Evolutionary conservation across 345 rosid genomes (phyloP), one percentile per base, ranked within the genome.

Genomic region (Eutrema heterophyllum): DNA sequence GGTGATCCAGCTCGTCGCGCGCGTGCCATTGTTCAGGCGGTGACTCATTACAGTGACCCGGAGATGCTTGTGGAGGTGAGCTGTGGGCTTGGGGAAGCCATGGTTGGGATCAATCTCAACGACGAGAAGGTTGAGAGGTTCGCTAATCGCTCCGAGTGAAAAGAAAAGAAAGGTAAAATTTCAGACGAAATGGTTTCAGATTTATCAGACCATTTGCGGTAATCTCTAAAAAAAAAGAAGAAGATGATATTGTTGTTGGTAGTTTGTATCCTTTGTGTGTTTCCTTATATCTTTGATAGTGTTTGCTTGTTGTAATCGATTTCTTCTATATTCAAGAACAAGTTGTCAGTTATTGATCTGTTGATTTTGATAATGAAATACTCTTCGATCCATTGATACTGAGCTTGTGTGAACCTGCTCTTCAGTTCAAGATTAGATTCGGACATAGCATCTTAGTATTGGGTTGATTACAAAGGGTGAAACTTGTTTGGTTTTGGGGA

Each of bases 11-110:
- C 81, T 0, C 82, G 82, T 72, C 80, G 95, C 11, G 95, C 88
- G 5, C 83, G 87, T 59, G 95, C 95, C 0, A 89, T 89, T 35
- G 92, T 89, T 9, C 91, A 83, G 81, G 95, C 92, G 0, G 95
- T 89, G 36, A 87, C 95, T 5, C 88, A 87, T 68, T 89, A 87
- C 70, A 89, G 85, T 48, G 95, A 89, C 70, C 89, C 95, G 6
- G 83, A 84, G 38, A 79, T 89, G 83, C 81, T 89, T 16, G 89
- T 78, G 2, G 89, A 89, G 62, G 91, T 89, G 55, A 89, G 95
- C 76, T 87, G 91, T 67, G 91, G 89, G 14, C 74, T 87, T 18
- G 95, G 92, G 1, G 95, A 87, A 76, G 88, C 95, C 35, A 89
- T 89, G 95, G 91, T 87, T 43, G 95, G 95, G 4, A 78, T 89